Conservation (phyloP, 2,329 filamentous ascomycete genomes). For the Macroventuria anomochaeta region DNA sequence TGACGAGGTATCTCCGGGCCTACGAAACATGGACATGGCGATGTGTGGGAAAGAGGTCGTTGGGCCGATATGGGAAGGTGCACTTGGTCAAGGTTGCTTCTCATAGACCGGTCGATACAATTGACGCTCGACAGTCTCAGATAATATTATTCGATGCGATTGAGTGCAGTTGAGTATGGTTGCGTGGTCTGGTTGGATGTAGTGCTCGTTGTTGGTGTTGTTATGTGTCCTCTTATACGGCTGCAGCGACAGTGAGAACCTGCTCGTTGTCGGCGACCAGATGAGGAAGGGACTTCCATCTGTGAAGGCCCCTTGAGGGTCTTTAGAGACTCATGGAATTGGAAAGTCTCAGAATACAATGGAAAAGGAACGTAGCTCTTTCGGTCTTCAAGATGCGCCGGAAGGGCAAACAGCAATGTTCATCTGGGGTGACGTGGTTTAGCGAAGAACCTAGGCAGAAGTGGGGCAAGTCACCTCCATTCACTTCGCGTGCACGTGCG, state of each 20-base stretch:
- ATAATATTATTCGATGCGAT: no score
- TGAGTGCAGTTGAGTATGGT: not conserved
- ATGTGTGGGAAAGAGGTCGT: not conserved
- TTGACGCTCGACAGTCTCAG: not conserved
- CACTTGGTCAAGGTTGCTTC: not conserved
- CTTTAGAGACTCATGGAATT: slow-evolving; percentile 12
- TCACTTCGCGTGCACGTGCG: slow-evolving; percentile 24
- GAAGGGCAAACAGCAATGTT: slow-evolving; percentile 35
- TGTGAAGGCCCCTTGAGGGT: slow-evolving; percentile 21
- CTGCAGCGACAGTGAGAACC: slow-evolving; percentile 30
- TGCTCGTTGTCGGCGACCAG: slow-evolving; percentile 29
- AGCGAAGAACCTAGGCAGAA: slow-evolving; percentile 29
- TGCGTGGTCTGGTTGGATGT: not conserved
- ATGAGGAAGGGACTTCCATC: slow-evolving; percentile 32
- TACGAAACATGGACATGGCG: slow-evolving; percentile 45
- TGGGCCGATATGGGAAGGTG: not conserved
- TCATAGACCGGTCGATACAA: not conserved
- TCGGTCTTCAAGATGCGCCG: slow-evolving; percentile 17
- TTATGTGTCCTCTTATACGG: slow-evolving; percentile 17
- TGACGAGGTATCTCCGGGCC: slow-evolving; percentile 42
- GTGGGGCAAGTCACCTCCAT: slow-evolving; percentile 17
- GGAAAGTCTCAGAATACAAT: slow-evolving; percentile 37
- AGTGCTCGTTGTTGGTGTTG: slow-evolving; percentile 15
- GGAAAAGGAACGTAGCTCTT: slow-evolving; percentile 28
- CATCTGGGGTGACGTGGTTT: slow-evolving; percentile 19